Percentiles rank a stretch among this genome's conserved stretches.
Conservation (phyloP, 2,329 filamentous ascomycete genomes). For the Epichloe elymi region DNA sequence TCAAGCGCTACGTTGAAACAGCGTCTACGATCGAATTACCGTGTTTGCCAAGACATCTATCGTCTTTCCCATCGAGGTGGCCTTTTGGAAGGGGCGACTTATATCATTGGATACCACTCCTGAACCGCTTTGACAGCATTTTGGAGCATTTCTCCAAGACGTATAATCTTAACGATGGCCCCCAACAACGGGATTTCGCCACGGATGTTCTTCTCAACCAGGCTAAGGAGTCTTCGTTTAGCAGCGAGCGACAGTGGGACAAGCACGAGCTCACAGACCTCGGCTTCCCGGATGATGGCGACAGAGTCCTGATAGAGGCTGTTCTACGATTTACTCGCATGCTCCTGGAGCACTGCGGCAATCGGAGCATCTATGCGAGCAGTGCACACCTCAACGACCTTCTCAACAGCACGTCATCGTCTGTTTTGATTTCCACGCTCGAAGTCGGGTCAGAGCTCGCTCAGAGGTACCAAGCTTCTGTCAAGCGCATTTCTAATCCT, state of each 20-base stretch:
- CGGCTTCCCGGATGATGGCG: constrained; percentile 61
- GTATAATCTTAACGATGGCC: constrained; percentile 69
- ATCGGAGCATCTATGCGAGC: constrained; percentile 90
- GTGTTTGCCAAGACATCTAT: constrained; percentile 63
- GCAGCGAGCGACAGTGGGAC: constrained; percentile 33
- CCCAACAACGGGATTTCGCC: constrained; percentile 66
- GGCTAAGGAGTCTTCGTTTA: constrained; percentile 36
- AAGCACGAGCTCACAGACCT: constrained; percentile 37
- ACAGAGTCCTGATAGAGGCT: constrained; percentile 64
- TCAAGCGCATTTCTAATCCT: constrained; percentile 59
- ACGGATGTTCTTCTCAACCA: constrained; percentile 50
- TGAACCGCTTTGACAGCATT: constrained; percentile 88
- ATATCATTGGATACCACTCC: constrained; percentile 92
- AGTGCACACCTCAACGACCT: constrained; percentile 81
- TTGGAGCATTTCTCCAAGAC: constrained; percentile 68
- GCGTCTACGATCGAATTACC: constrained; percentile 58
- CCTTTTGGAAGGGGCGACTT: constrained; percentile 90
- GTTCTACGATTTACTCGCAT: constrained; percentile 77
- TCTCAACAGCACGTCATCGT: constrained; percentile 73
- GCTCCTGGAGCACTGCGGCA: constrained; percentile 88
- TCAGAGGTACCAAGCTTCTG: constrained; percentile 81
- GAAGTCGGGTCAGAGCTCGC: constrained; percentile 76
- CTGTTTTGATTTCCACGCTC: constrained; percentile 64
- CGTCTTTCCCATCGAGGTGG: constrained; percentile 77
- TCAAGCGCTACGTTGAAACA: constrained; percentile 65